A percentile compares a stretch with the other conserved stretches of the same genome.
These are phyloP conservation scores for Xylaria flabelliformis DNA, from an alignment of 495 filamentous ascomycete species.

Conservation along the genomic window DNA sequence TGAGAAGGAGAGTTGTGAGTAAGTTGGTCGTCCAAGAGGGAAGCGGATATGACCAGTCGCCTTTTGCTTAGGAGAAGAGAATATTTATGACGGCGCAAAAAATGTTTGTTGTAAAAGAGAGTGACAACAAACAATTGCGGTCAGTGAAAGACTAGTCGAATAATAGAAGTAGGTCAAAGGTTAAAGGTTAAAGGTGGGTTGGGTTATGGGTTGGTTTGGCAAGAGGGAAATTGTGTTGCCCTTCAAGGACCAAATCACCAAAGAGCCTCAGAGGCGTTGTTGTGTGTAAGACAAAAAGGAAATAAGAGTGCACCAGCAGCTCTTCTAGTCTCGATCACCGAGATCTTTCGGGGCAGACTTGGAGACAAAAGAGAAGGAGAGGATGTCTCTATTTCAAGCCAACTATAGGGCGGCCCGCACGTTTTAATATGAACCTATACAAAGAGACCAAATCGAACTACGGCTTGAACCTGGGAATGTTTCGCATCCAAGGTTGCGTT, in stretches of 20 bases:
- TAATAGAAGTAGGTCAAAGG: neutral
- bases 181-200: conserved; percentile 4
- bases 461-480: conserved; percentile 20
- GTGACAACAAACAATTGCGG: conserved; percentile 26
- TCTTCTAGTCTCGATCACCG: conserved; percentile 4
- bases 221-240: conserved; percentile 24
- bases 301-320: conserved; percentile 23
- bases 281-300: conserved; percentile 4
- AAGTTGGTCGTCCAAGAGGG: neutral
- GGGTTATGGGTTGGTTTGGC: neutral
- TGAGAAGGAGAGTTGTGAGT: conserved; percentile 10
- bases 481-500: conserved; percentile 32
- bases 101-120: conserved; percentile 20
- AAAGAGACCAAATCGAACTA: conserved; percentile 21
- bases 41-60: neutral
- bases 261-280: conserved; percentile 17
- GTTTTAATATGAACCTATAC: conserved; percentile 22
- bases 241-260: conserved; percentile 35
- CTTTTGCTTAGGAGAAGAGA: conserved; percentile 27
- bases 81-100: conserved; percentile 20
- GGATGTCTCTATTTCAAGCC: neutral
- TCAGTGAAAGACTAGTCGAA: conserved; percentile 20
- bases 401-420: conserved; percentile 19
- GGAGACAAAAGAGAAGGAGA: conserved; percentile 19
- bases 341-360: conserved; percentile 3